Percentiles rank a stretch among this genome's conserved stretches.
These are phyloP conservation scores for Nemania sp. DNA, from an alignment of 2,329 filamentous ascomycete genomes.

Conservation along the genomic window DNA sequence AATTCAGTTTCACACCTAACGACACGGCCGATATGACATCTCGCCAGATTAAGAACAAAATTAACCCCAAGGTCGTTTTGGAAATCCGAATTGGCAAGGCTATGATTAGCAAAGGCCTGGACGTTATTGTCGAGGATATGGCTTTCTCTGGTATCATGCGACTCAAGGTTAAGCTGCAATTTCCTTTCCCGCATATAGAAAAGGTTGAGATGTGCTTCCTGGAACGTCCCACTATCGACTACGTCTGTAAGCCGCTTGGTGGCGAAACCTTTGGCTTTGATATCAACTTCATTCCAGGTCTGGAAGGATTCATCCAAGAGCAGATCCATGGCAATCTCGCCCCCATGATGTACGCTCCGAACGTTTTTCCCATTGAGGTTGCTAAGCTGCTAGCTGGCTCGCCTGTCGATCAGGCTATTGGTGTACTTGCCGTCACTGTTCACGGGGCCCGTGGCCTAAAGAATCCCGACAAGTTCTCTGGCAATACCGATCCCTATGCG, in stretches of 20 bases:
- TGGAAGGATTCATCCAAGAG: constrained; percentile 92
- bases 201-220: constrained; percentile 95
- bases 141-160: constrained; percentile 95
- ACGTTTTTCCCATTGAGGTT: constrained; percentile 97
- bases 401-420: constrained; percentile 92
- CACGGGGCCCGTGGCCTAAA: constrained; percentile 91
- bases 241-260: constrained; percentile 95
- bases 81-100: constrained; percentile 95
- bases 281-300: constrained; percentile 97
- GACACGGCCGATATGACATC: constrained; percentile 90
- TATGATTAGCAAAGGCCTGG: constrained; percentile 93
- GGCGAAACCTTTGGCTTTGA: constrained; percentile 96
- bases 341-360: constrained; percentile 98
- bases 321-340: constrained; percentile 92
- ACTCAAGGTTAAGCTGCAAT: constrained; percentile 95
- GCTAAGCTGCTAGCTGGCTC: constrained; percentile 97
- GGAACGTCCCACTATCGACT: constrained; percentile 87
- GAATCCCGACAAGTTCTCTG: constrained; percentile 92
- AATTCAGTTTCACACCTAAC: constrained; percentile 98
- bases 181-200: constrained; percentile 94
- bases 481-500: constrained; percentile 88
- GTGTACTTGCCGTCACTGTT: constrained; percentile 87
- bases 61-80: constrained; percentile 95
- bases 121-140: constrained; percentile 98
- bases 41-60: constrained; percentile 88